These are phyloP conservation scores for Isatis tinctoria DNA, from an alignment of 345 rosid species.

Conservation along the genomic window DNA sequence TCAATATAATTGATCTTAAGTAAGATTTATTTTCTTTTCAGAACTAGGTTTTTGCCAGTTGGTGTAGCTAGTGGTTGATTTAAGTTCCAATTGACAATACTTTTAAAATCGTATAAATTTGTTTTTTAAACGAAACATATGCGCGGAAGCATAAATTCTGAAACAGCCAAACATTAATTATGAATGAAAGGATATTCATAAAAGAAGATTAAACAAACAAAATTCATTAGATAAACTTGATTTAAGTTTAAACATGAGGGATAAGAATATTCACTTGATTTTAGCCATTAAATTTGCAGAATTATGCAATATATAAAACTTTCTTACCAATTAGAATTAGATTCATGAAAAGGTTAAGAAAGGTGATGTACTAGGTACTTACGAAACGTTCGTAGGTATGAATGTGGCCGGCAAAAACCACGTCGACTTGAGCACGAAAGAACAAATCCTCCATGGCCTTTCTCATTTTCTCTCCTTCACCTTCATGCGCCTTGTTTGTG, in stretches of 20 bases:
- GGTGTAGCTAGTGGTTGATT: not conserved
- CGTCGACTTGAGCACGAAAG: slow-evolving; percentile 62
- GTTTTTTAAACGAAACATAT: not conserved
- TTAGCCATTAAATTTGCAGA: not conserved
- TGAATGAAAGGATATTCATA: not conserved
- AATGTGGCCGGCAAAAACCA: slow-evolving; percentile 83
- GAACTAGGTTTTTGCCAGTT: not conserved
- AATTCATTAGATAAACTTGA: not conserved
- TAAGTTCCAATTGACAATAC: not conserved
- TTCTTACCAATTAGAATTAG: not conserved
- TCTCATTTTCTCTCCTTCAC: slow-evolving; percentile 88
- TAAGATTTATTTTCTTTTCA: not conserved
- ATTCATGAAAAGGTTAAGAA: too few species aligned
- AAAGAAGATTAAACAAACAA: not conserved
- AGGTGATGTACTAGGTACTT: slow-evolving; percentile 24
- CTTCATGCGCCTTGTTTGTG: slow-evolving; percentile 78
- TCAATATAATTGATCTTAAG: not conserved
- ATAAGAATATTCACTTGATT: not conserved
- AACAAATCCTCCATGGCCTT: slow-evolving; percentile 61
- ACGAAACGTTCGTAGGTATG: slow-evolving; percentile 92
- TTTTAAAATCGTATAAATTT: too few species aligned
- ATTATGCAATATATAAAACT: not conserved
- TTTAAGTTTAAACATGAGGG: not conserved
- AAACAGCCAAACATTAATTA: not conserved
- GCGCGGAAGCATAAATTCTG: not conserved